These are phyloP conservation scores for Jackrogersella multiformis DNA, from an alignment of 495 filamentous ascomycete genomes.

Conservation along the genomic window DNA sequence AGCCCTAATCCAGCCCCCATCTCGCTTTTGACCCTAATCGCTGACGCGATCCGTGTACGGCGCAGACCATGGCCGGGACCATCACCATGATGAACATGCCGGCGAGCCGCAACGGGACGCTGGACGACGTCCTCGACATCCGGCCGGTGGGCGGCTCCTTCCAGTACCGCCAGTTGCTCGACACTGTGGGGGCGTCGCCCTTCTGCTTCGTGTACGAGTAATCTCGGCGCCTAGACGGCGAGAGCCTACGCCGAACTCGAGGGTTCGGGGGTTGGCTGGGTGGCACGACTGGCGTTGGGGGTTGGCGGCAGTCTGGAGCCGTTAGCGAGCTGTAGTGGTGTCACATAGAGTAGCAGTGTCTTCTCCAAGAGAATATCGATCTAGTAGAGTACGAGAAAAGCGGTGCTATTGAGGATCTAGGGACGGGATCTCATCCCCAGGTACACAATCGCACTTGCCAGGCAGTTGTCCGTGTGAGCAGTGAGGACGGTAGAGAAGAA, in stretches of 20 bases:
- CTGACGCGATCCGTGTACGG: background rate
- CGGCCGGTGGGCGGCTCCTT: constrained; percentile 34
- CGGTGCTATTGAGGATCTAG: background rate
- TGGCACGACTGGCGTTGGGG: background rate
- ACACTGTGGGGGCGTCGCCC: constrained; percentile 45
- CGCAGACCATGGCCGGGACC: constrained; percentile 54
- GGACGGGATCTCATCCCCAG: background rate
- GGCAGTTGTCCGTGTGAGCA: background rate
- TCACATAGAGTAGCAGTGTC: background rate
- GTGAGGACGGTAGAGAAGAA: background rate
- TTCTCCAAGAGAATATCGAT: background rate
- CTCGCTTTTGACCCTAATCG: background rate
- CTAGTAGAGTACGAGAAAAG: constrained; percentile 6
- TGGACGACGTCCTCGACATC: constrained; percentile 47
- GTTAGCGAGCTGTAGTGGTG: background rate
- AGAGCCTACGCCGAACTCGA: background rate
- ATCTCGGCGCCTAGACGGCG: background rate
- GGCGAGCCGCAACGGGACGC: constrained; percentile 46
- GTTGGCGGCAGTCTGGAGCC: background rate
- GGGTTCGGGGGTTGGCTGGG: background rate
- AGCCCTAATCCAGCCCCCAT: background rate
- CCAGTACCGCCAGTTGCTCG: constrained; percentile 37
- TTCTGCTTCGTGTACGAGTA: constrained; percentile 53
- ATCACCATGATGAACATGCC: constrained; percentile 53
- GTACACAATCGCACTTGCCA: constrained; percentile 7